phyloP scores from a whole-genome alignment of 108 stramenopile genomes.

The Nitzschia putrida region DNA sequence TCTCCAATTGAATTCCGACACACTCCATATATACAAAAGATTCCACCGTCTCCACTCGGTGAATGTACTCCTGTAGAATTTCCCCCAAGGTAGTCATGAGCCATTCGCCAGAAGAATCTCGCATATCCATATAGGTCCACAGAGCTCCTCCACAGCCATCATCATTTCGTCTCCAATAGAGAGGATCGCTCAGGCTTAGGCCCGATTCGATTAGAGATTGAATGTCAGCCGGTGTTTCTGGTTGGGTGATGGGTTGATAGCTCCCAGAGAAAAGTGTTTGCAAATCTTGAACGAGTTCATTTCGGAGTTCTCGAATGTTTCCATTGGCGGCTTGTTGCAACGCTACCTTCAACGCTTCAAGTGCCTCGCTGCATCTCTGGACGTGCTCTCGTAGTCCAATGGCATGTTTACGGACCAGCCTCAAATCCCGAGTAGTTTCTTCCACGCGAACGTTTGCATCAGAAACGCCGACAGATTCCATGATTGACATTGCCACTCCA shows the following conservation, averaged over 20 bases:
- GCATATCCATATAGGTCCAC: conserved; percentile 31
- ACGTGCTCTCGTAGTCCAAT: conserved; percentile 71
- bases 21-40: conserved; percentile 87
- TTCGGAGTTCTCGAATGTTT: conserved; percentile 26
- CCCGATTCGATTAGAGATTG: conserved; percentile 12
- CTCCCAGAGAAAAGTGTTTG: conserved; percentile 27
- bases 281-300: conserved; percentile 28
- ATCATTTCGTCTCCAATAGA: conserved; percentile 14
- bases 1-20: conserved; percentile 83
- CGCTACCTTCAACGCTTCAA: conserved; percentile 47
- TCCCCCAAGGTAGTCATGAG: conserved; percentile 45
- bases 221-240: background rate
- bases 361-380: conserved; percentile 60
- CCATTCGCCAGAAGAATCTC: conserved; percentile 43
- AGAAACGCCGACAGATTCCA: conserved; percentile 73
- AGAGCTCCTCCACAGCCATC: conserved; percentile 42
- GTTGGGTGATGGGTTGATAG: conserved; percentile 9
- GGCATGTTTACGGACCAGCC: conserved; percentile 73
- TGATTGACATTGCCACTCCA: conserved; percentile 60
- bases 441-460: conserved; percentile 79
- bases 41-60: conserved; percentile 77
- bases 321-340: conserved; percentile 18
- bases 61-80: conserved; percentile 62
- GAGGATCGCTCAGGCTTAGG: conserved; percentile 28
- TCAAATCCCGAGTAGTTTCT: conserved; percentile 76